phyloP scores from a whole-genome alignment of 2,329 filamentous ascomycete genomes.

The Neurospora crassa region DNA sequence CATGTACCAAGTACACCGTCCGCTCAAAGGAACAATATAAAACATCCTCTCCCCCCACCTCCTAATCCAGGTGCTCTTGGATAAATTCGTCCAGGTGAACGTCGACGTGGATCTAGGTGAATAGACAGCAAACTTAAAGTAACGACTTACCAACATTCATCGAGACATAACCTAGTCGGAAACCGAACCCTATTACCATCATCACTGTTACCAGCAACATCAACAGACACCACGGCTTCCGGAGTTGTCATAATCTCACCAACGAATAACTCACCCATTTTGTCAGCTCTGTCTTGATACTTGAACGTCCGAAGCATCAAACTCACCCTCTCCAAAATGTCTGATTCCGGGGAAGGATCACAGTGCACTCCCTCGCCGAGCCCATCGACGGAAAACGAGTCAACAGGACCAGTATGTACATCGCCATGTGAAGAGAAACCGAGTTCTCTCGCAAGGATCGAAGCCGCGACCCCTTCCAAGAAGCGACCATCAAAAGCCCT shows the following conservation, averaged over 20 bases:
- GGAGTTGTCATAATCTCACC: neutral
- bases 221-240: neutral
- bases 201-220: neutral
- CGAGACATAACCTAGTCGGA: neutral
- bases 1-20: neutral
- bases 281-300: neutral
- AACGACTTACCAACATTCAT: neutral
- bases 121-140: neutral
- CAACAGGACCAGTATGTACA: neutral
- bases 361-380: neutral
- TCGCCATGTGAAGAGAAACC: neutral
- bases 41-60: neutral
- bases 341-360: neutral
- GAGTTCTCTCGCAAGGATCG: neutral
- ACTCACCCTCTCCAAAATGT: neutral
- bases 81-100: neutral
- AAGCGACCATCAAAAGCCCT: constrained; percentile 6
- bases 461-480: constrained; percentile 3
- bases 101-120: neutral
- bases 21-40: neutral
- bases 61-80: neutral
- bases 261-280: neutral
- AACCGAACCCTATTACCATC: neutral
- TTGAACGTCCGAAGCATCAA: neutral
- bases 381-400: neutral